Evolutionary conservation across 331 rosid genomes (phyloP), one percentile per base, ranked within the genome.

Genomic region (Cydonia oblonga): DNA sequence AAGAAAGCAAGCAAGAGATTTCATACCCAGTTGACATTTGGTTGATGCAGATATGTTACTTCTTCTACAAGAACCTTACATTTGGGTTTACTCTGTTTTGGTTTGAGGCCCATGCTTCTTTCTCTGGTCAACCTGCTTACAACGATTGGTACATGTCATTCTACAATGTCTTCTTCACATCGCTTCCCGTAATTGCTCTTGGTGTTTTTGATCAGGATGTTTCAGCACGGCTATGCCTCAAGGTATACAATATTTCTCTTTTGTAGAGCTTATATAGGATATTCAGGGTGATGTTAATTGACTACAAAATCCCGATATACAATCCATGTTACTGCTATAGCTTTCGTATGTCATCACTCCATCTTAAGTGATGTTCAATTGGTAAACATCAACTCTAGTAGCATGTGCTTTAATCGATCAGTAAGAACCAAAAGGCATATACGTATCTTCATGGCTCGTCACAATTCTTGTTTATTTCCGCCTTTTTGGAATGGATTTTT

Each of bases 181-280:
- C 96, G 18, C 87, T 92, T 75, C 98, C 96, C 4, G 96, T 90
- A 44, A 90, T 92, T 52, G 92, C 96, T 33, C 92, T 92, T 0
- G 98, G 98, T 23, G 91, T 92, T 57, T 92, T 92, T 9, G 98
- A 92, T 81, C 98, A 90, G 82, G 98, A 92, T 75, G 91, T 92
- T 72, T 90, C 98, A 26, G 89, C 96, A 60, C 84, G 76, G 64
- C 84, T 85, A 57, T 92, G 96, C 80, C 86, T 88, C 58, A 85
- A 88, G 98, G 98, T 90, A 89, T 56, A 3, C 66, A 67, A 57
- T 66, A 7, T 38, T 28, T 64, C 29, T 70, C 51, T 68, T 58
- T 66, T 57, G 15, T 69, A 38, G 58, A 71, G 42, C 13, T 38
- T 38, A 2, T 38, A 38, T 38, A 38, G 13, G 42, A 38, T 38